Conservation (phyloP, 768 basidiomycete genomes). For the Melanogaster broomeanus region DNA sequence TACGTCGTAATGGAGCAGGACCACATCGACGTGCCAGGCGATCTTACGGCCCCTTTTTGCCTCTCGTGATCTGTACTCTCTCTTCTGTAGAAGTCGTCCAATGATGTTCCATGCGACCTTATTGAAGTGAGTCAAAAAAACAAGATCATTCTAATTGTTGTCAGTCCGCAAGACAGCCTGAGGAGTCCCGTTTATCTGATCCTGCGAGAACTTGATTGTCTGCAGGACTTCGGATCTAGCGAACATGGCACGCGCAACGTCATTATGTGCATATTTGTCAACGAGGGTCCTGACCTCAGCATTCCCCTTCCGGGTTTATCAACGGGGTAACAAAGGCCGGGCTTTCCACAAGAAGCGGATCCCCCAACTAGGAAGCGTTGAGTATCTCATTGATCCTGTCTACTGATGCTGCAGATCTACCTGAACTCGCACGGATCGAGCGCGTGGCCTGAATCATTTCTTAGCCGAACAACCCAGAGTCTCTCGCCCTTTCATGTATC, state of each 20-base stretch:
- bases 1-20: no score
- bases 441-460: no score
- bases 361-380: constrained; percentile 20
- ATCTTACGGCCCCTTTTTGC: constrained; percentile 1
- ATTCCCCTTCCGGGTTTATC: background rate
- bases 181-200: constrained; percentile 12
- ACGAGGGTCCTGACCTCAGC: constrained; percentile 6
- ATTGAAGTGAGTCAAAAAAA: background rate
- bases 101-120: constrained; percentile 8
- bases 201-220: constrained; percentile 17
- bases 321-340: constrained; percentile 14
- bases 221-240: constrained; percentile 14
- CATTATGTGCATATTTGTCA: constrained; percentile 11
- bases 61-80: constrained; percentile 1
- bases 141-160: constrained; percentile 8
- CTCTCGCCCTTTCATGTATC: no score
- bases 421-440: constrained; percentile 26
- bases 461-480: no score
- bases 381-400: constrained; percentile 26
- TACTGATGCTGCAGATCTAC: constrained; percentile 16
- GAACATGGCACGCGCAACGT: constrained; percentile 14
- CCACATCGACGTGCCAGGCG: no score
- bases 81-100: constrained; percentile 10
- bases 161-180: constrained; percentile 6
- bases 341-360: constrained; percentile 10